Percentiles rank a stretch among this genome's conserved stretches.
Conservation (phyloP, 2,329 filamentous ascomycete genomes). For the Claviceps paspali region DNA sequence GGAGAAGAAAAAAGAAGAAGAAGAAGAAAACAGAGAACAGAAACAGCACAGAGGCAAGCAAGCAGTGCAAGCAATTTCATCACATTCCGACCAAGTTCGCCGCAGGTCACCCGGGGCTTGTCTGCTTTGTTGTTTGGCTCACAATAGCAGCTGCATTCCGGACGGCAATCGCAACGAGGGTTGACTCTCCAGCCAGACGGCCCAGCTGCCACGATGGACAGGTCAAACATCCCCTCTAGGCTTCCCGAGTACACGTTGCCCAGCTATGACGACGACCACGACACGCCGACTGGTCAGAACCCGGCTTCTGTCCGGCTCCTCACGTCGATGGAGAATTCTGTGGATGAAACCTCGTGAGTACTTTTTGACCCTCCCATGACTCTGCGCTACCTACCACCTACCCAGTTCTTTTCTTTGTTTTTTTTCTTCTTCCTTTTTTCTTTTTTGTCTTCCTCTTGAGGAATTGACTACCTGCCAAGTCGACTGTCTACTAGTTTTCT, state of each 20-base stretch:
- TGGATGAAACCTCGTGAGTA: slow-evolving; percentile 41
- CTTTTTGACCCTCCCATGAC: slow-evolving; percentile 7
- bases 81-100: neutral
- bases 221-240: slow-evolving; percentile 32
- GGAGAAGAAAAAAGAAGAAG: neutral
- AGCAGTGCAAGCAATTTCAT: too few relatives aligned
- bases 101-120: neutral
- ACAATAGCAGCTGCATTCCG: slow-evolving; percentile 14
- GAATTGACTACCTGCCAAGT: too few relatives aligned
- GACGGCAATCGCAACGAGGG: neutral
- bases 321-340: slow-evolving; percentile 46
- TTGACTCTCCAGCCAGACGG: neutral
- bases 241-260: slow-evolving; percentile 44
- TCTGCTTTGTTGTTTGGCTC: neutral
- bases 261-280: slow-evolving; percentile 39
- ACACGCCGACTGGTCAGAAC: slow-evolving; percentile 31
- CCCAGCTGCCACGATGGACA: slow-evolving; percentile 26
- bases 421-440: neutral
- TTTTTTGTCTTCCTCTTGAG: too few relatives aligned
- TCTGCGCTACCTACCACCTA: too few relatives aligned
- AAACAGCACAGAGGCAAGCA: too few relatives aligned
- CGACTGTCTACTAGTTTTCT: too few relatives aligned
- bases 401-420: too few relatives aligned
- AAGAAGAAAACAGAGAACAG: neutral
- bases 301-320: slow-evolving; percentile 42